Evolutionary conservation across 164 flowering plant species (phyloP), one percentile per base, ranked within the genome.

Genomic region (Tetracentron sinense): DNA sequence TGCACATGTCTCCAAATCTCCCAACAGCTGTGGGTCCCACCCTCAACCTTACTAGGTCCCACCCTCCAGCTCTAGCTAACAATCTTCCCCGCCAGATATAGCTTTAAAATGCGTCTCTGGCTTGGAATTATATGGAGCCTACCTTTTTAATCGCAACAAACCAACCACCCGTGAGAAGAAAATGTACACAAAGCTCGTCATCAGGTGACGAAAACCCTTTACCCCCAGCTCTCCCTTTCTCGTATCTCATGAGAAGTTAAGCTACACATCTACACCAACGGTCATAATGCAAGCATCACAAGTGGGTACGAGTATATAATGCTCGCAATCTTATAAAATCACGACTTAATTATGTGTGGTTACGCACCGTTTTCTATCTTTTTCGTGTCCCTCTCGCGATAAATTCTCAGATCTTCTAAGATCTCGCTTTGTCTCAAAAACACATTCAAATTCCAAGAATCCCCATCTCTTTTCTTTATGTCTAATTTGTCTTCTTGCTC

Each of bases 1-100:
- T 50, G 33, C 65, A 44, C 52, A 58, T 77, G 80, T 77, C 72
- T 62, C 54, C n/a, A 23, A 66, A 67, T 64, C 56, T 26, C 58
- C 75, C 69, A 68, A 68, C 77, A 73, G 48, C 49, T 62, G 14
- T 31, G 52, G 68, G 67, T 0, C 62, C 69, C 64, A 4, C 51
- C 15, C 30, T 22, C 57, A 56, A 29, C 28, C 54, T n/a, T n/a
- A n/a, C n/a, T n/a, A n/a, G n/a, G n/a, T n/a, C n/a, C n/a, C n/a
- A n/a, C n/a, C n/a, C n/a, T n/a, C n/a, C n/a, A n/a, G n/a, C n/a
- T n/a, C n/a, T n/a, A n/a, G n/a, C n/a, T n/a, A n/a, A n/a, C n/a
- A n/a, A n/a, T n/a, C n/a, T n/a, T n/a, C n/a, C n/a, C n/a, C n/a
- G n/a, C n/a, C n/a, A n/a, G n/a, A n/a, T n/a, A n/a, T n/a, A n/a